These are phyloP conservation scores for Diddensiella transvaalensis DNA, from an alignment of 805 yeast genomes.

Conservation along the genomic window DNA sequence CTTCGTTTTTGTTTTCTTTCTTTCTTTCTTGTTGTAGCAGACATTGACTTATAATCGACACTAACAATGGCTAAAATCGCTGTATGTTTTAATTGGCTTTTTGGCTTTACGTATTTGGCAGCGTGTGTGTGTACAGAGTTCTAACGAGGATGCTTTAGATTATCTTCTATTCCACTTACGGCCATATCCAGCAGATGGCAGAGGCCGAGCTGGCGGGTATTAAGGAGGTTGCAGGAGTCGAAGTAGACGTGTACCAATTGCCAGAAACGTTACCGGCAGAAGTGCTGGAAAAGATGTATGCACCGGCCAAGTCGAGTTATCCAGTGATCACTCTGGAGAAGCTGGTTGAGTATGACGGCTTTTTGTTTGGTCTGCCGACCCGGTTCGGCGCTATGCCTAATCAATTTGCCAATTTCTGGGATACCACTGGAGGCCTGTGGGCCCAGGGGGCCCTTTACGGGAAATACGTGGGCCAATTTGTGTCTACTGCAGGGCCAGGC, in stretches of 20 bases:
- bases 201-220: conserved; percentile 65
- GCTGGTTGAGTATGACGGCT: conserved; percentile 63
- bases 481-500: conserved; percentile 67
- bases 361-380: conserved; percentile 76
- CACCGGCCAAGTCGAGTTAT: conserved; percentile 45
- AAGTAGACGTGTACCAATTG: conserved; percentile 56
- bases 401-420: conserved; percentile 76
- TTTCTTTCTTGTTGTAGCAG: no score
- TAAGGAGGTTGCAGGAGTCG: conserved; percentile 56
- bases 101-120: no score
- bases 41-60: no score
- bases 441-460: conserved; percentile 64
- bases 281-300: conserved; percentile 57
- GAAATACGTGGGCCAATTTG: conserved; percentile 69
- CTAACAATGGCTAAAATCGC: no score
- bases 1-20: no score
- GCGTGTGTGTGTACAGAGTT: no score
- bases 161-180: conserved; percentile 71
- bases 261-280: conserved; percentile 72
- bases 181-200: conserved; percentile 70
- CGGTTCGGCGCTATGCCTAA: conserved; percentile 74
- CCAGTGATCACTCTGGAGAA: conserved; percentile 55
- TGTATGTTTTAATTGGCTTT: no score
- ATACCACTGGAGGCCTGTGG: conserved; percentile 74
- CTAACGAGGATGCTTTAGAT: no score